These are phyloP conservation scores for Pelargonium myrrhifolium DNA, from an alignment of 441 rosid genomes.

Conservation along the genomic window DNA sequence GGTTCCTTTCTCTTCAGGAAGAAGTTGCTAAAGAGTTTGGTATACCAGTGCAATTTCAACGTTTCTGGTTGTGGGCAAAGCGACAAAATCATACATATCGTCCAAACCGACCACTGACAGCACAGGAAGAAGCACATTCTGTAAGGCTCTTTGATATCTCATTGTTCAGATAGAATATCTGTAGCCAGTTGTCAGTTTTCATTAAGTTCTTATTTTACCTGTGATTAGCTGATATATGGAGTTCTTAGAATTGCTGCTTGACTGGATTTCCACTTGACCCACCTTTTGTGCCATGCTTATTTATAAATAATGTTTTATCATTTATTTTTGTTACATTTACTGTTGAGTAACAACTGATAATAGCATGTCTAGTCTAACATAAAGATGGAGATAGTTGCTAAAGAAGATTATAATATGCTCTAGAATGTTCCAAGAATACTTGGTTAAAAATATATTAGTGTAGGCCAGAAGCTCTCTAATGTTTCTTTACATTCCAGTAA, in stretches of 20 bases:
- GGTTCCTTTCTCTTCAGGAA: slow-evolving; percentile 26
- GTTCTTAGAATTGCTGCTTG: not conserved
- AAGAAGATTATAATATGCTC: not conserved
- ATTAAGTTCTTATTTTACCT: not conserved
- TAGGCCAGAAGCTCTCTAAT: not conserved
- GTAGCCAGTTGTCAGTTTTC: not conserved
- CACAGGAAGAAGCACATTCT: slow-evolving; percentile 36
- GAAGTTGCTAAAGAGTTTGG: slow-evolving; percentile 47
- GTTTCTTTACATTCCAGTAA: not conserved
- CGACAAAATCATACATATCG: slow-evolving; percentile 49
- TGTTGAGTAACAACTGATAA: not conserved
- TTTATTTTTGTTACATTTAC: not conserved
- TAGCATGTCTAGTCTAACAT: not conserved
- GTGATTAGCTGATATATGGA: not conserved
- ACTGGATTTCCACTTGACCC: not conserved
- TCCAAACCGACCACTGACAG: slow-evolving; percentile 37
- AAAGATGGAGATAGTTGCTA: not conserved
- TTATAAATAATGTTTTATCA: not conserved
- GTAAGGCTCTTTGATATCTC: slow-evolving; percentile 25
- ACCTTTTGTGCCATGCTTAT: not conserved
- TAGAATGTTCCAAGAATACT: not conserved
- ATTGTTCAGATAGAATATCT: not conserved
- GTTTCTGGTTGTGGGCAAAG: slow-evolving; percentile 57
- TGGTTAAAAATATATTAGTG: not conserved
- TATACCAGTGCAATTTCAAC: slow-evolving; percentile 44